These are phyloP conservation scores for Cercospora sp. DNA, from an alignment of 2,329 filamentous ascomycete species.

Conservation along the genomic window DNA sequence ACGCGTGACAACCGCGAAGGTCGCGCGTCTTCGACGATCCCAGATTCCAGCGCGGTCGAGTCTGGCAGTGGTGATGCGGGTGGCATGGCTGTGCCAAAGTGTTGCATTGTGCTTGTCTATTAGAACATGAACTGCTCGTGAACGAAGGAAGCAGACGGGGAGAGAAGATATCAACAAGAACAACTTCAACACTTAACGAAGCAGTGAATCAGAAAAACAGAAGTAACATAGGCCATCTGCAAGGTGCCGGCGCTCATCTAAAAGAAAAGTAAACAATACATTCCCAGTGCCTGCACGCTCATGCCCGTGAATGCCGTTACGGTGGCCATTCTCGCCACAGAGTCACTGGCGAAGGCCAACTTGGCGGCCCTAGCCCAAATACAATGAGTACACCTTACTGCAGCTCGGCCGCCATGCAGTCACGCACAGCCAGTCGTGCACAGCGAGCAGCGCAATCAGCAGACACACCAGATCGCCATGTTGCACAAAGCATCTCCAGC, in stretches of 20 bases:
- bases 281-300: slow-evolving; percentile 10
- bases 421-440: slow-evolving; percentile 14
- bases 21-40: slow-evolving; percentile 37
- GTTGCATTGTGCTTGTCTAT: slow-evolving; percentile 14
- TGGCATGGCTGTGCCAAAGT: slow-evolving; percentile 21
- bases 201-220: slow-evolving; percentile 1
- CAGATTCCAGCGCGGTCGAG: slow-evolving; percentile 37
- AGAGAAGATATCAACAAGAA: neutral
- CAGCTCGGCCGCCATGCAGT: slow-evolving; percentile 10
- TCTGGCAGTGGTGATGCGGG: slow-evolving; percentile 35
- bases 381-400: slow-evolving; percentile 18
- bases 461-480: slow-evolving; percentile 13
- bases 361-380: slow-evolving; percentile 19
- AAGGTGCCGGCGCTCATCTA: slow-evolving; percentile 21
- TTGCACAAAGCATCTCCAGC: slow-evolving; percentile 15
- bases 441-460: slow-evolving; percentile 13
- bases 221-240: slow-evolving; percentile 15
- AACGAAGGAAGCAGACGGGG: slow-evolving; percentile 3
- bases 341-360: slow-evolving; percentile 17
- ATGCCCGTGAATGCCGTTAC: slow-evolving; percentile 14
- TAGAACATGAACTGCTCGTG: neutral
- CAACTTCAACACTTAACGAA: slow-evolving; percentile 6
- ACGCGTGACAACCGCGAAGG: slow-evolving; percentile 34
- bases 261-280: slow-evolving; percentile 19
- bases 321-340: slow-evolving; percentile 2